Conservation (phyloP, 208 protist genomes). For the Vickermania ingenoplastis region DNA sequence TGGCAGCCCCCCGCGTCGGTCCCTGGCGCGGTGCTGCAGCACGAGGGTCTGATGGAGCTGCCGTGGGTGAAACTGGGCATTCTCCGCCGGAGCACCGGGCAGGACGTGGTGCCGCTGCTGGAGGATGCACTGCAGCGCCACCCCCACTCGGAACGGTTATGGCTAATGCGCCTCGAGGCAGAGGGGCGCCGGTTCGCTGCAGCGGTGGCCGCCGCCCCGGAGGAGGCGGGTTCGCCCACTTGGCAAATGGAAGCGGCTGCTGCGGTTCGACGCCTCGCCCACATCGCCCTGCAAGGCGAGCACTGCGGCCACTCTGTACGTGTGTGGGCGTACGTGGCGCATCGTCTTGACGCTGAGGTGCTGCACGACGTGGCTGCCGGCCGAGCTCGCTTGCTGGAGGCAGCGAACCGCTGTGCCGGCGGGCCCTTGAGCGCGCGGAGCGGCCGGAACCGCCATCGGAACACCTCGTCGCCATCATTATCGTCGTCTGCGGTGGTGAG, state of each 20-base stretch:
- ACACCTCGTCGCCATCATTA: background rate
- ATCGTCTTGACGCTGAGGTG: constrained; percentile 36
- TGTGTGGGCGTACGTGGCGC: constrained; percentile 64
- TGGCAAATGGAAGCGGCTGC: constrained; percentile 2
- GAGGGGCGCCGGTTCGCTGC: no score
- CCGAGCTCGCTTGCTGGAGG: constrained; percentile 9
- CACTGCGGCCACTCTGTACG: constrained; percentile 33
- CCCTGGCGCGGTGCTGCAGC: background rate
- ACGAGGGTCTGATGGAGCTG: constrained; percentile 7
- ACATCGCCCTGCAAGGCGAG: constrained; percentile 17
- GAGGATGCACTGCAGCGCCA: constrained; percentile 15
- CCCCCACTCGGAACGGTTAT: constrained; percentile 44
- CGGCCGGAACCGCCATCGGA: background rate
- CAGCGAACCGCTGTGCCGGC: background rate
- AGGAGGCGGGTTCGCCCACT: constrained; percentile 1
- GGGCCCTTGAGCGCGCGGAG: background rate
- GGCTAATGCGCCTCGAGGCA: constrained; percentile 58
- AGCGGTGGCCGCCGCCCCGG: constrained; percentile 7
- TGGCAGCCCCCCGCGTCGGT: background rate
- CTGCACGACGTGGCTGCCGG: constrained; percentile 16
- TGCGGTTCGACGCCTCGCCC: constrained; percentile 36
- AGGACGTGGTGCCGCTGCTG: constrained; percentile 18
- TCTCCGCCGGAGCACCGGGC: constrained; percentile 11
- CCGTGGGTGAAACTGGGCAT: constrained; percentile 21
- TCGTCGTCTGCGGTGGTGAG: background rate